Base-by-base conservation (phyloP, 129 eudicot genomes). In the Flaveria brownii region DNA sequence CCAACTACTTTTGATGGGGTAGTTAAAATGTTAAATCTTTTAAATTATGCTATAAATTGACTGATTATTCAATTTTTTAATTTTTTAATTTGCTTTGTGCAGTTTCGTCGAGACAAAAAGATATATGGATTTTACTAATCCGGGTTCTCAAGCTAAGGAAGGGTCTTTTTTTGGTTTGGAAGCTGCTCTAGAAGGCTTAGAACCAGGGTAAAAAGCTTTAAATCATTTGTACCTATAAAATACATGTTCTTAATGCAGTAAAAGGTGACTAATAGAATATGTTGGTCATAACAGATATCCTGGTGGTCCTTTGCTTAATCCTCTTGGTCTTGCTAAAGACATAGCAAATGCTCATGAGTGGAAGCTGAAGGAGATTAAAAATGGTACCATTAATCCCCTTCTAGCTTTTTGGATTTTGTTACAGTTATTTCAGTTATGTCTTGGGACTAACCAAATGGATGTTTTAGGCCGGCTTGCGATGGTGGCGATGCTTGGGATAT, bases 1-100 rank as follows among this genome's bases (percentile, higher is more conserved):
- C 73, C 96, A 94, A 78, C 83, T 89, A 39, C 81, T 94, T 70
- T 87, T 94, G 65, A 91, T 94, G 99, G 97, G 99, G 99, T 94
- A 78, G 33, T 59, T 73, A 9, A 45, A 30, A 54, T 39, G 43
- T 70, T 30, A 14, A 11, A 15, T 15, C 36, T 45, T 71, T 41
- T 0, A 15, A 26, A 23, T 20, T 4, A 15, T 61, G 63, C 6
- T 36, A 57, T 43, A 13, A 76, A 1, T 65, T 5, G 23, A 54
- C 47, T 2, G 30, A 2, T 28, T 28, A 28, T 28, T 28, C 30
- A 28, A 26, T 28, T 28, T 28, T 28, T 28, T 28, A 28, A 28
- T 28, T 56, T 33, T 1, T 5, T 7, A 11, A 15, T 20, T 56
- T 23, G 59, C 7, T 57, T 82, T 71, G 4, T 70, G 75, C 77